These are phyloP conservation scores for Penicillium olsonii DNA, from an alignment of 2,329 filamentous ascomycete species.

Conservation along the genomic window DNA sequence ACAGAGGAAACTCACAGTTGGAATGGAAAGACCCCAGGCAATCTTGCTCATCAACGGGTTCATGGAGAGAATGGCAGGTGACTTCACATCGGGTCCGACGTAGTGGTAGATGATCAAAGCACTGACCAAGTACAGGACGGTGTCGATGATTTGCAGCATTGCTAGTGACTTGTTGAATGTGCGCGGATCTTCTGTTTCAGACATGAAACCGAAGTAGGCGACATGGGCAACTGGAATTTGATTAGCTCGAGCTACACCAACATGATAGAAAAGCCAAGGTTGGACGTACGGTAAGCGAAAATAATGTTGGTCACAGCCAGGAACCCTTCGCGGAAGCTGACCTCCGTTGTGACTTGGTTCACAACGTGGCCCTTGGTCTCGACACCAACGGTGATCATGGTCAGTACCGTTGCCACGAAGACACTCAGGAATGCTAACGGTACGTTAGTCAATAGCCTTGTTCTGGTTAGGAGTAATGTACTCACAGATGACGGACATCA, in stretches of 20 bases:
- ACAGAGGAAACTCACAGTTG: slow-evolving; percentile 48
- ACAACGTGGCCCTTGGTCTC: slow-evolving; percentile 42
- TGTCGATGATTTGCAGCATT: slow-evolving; percentile 62
- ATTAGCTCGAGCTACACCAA: background rate
- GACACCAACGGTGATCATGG: slow-evolving; percentile 66
- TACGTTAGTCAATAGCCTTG: slow-evolving; percentile 1
- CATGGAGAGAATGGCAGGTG: slow-evolving; percentile 67
- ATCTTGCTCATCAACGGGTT: slow-evolving; percentile 59
- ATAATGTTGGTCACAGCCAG: slow-evolving; percentile 67
- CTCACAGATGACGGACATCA: slow-evolving; percentile 60
- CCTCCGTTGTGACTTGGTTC: slow-evolving; percentile 38
- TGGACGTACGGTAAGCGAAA: slow-evolving; percentile 61
- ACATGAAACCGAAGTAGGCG: slow-evolving; percentile 67
- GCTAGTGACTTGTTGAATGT: slow-evolving; percentile 65
- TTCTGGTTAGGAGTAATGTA: background rate
- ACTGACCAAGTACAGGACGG: slow-evolving; percentile 64
- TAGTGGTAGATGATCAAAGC: slow-evolving; percentile 69
- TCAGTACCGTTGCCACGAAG: slow-evolving; percentile 62
- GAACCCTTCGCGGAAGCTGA: slow-evolving; percentile 57
- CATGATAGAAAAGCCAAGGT: background rate
- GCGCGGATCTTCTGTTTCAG: slow-evolving; percentile 62
- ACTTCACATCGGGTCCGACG: slow-evolving; percentile 61
- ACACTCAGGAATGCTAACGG: slow-evolving; percentile 62
- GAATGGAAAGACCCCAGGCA: slow-evolving; percentile 67
- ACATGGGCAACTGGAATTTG: slow-evolving; percentile 54